These are phyloP conservation scores for Skeletonema marinoi DNA, from an alignment of 108 stramenopile genomes.

Conservation along the genomic window DNA sequence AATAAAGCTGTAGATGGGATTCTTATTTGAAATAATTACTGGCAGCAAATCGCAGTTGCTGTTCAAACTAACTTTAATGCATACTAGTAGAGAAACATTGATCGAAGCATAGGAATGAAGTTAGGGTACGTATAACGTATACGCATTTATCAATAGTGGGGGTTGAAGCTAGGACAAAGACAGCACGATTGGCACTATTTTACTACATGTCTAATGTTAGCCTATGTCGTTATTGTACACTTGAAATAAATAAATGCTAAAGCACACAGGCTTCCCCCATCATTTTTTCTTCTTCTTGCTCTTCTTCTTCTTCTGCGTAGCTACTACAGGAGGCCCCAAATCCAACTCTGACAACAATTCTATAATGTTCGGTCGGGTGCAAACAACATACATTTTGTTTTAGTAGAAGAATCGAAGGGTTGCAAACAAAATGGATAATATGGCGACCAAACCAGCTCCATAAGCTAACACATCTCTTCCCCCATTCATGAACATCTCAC, in stretches of 20 bases:
- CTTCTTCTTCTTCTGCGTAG: neutral
- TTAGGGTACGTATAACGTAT: too few species aligned
- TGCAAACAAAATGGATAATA: conserved; percentile 70
- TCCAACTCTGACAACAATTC: neutral
- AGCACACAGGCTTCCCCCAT: neutral
- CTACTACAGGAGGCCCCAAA: neutral
- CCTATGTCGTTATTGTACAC: conserved; percentile 4
- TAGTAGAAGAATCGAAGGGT: conserved; percentile 55
- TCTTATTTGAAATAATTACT: conserved; percentile 5
- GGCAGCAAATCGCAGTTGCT: neutral
- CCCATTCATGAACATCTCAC: conserved; percentile 18
- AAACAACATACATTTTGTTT: neutral
- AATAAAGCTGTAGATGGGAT: conserved; percentile 19
- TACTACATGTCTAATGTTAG: conserved; percentile 1
- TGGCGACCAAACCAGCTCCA: conserved; percentile 66
- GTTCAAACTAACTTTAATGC: neutral
- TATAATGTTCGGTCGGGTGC: neutral
- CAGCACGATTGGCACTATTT: too few species aligned
- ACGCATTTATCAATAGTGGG: too few species aligned
- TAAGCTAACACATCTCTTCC: conserved; percentile 48
- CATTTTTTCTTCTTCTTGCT: conserved; percentile 1
- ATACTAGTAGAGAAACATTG: neutral
- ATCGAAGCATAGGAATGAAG: too few species aligned
- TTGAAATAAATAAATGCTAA: neutral
- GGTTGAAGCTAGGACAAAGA: too few species aligned